These are phyloP conservation scores for Eragrostis nindensis DNA, from an alignment of 176 grass and related monocot genomes.

Conservation along the genomic window DNA sequence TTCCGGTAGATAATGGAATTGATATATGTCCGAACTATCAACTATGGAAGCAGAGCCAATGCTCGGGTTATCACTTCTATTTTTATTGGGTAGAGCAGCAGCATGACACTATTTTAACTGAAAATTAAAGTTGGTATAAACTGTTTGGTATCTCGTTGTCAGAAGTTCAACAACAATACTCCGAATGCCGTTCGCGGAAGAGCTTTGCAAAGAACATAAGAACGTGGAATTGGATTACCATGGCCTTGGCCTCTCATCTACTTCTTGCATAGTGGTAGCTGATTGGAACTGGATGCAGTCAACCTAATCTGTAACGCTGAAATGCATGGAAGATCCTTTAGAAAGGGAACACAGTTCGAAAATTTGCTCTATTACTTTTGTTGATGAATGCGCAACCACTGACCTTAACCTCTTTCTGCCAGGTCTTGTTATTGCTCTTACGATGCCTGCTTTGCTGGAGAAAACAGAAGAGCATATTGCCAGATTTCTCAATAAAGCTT, in stretches of 20 bases:
- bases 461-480: slow-evolving; percentile 39
- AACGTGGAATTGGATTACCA: neutral
- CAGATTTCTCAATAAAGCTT: slow-evolving; percentile 24
- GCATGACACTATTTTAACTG: neutral
- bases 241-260: too few relatives aligned
- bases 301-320: neutral
- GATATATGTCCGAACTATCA: neutral
- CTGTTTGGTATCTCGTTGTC: neutral
- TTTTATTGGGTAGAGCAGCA: neutral
- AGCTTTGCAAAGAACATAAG: neutral
- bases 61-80: neutral
- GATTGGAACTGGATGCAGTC: neutral
- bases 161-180: neutral
- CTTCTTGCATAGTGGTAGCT: neutral
- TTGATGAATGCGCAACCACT: neutral
- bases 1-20: neutral
- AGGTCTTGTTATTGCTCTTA: slow-evolving; percentile 41
- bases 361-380: neutral
- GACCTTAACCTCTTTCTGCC: neutral
- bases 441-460: slow-evolving; percentile 51
- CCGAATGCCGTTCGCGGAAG: neutral
- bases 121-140: neutral
- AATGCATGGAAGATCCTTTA: neutral
- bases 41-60: neutral
- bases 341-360: neutral